Conservation (phyloP, 371 early-diverging fungal genomes). For the Gilbertella persicaria region DNA sequence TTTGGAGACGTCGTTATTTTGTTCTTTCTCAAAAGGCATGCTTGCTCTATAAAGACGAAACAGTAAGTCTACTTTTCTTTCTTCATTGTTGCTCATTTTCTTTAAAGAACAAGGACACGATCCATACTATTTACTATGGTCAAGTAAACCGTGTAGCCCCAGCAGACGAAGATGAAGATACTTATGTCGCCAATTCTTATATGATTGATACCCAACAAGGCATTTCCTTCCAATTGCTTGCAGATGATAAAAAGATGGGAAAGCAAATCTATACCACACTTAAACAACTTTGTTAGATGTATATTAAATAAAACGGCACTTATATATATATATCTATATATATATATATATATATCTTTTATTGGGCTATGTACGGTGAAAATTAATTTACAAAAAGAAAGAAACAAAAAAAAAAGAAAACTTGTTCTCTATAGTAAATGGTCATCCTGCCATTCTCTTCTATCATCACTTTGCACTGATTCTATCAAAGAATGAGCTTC, state of each 20-base stretch:
- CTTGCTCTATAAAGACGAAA: constrained; percentile 48
- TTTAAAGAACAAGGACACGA: constrained; percentile 31
- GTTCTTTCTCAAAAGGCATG: constrained; percentile 34
- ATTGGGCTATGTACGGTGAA: neutral
- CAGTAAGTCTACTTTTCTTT: constrained; percentile 12
- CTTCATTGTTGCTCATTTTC: no score
- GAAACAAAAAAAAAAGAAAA: no score
- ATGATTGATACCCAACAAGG: constrained; percentile 32
- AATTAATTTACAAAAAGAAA: no score
- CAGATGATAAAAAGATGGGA: constrained; percentile 37
- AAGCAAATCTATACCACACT: constrained; percentile 37
- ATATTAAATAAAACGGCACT: neutral
- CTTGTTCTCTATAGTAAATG: constrained; percentile 5
- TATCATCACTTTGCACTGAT: constrained; percentile 4
- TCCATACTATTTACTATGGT: constrained; percentile 48
- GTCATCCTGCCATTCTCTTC: constrained; percentile 11
- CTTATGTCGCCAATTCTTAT: constrained; percentile 45
- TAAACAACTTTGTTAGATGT: constrained; percentile 17
- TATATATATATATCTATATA: neutral
- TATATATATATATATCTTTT: neutral
- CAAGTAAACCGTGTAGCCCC: constrained; percentile 28
- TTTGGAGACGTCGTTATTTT: constrained; percentile 56
- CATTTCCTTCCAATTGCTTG: constrained; percentile 39
- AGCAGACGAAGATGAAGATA: constrained; percentile 41
- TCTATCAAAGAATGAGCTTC: no score